phyloP scores from a whole-genome alignment of 2,329 filamentous ascomycete species.

The Apiospora kogelbergensis region DNA sequence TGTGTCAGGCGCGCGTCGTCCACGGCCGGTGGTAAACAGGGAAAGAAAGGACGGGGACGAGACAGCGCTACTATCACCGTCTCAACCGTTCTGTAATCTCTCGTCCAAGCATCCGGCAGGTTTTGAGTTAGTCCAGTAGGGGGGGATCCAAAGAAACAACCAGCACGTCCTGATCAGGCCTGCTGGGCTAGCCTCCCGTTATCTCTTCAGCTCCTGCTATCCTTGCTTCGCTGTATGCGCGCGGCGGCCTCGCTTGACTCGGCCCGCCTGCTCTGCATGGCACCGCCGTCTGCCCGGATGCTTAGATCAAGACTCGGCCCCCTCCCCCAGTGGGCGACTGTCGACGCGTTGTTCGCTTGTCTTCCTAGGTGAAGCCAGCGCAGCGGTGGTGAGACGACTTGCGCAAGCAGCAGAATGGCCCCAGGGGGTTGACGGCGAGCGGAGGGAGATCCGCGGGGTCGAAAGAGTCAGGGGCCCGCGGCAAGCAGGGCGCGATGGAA shows the following conservation, averaged over 20 bases:
- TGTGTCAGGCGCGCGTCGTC: not conserved
- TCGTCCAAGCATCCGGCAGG: not conserved
- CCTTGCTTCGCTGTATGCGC: too few species aligned
- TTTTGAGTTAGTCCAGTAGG: not conserved
- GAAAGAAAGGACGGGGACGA: not conserved
- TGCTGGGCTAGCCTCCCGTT: too few species aligned
- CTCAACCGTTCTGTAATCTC: not conserved
- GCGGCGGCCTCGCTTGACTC: too few species aligned
- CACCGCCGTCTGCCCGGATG: too few species aligned
- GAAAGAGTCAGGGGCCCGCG: not conserved
- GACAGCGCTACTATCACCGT: not conserved
- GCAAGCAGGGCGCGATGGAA: not conserved
- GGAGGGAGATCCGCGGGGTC: not conserved
- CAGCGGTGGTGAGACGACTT: not conserved
- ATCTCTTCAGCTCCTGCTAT: too few species aligned
- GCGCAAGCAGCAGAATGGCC: not conserved
- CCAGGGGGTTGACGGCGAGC: not conserved
- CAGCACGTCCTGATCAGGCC: not conserved
- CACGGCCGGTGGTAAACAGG: not conserved
- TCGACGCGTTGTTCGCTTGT: not conserved
- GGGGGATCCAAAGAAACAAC: not conserved
- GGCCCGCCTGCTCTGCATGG: too few species aligned
- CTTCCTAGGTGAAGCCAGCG: not conserved
- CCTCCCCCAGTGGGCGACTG: not conserved
- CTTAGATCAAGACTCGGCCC: not conserved